Base-by-base conservation (phyloP, 257 asterid species). In the Nicotiana attenuata region DNA sequence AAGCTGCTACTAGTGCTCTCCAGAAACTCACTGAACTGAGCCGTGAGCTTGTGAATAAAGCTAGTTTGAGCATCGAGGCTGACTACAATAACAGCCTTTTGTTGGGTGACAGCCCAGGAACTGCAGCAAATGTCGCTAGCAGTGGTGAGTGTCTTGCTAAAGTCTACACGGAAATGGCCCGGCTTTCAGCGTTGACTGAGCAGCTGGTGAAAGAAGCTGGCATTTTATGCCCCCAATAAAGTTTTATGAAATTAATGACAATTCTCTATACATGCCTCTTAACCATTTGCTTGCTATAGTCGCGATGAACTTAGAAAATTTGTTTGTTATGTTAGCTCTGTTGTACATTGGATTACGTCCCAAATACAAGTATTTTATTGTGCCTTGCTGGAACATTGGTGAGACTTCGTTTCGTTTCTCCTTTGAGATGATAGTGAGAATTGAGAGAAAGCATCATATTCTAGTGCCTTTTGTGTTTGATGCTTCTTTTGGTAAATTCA, bases 1-100 rank as follows among this genome's bases (percentile, higher is more conserved):
- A 93, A 88, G 98, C 97, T 68, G 98, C 97, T 19, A 91, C 90
- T 1, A 81, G 85, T 80, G 97, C 97, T 0, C 90, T 95, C 31
- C 88, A 85, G 45, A 90, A 88, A 71, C 90, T 95, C 69, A 84
- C 93, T 3, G 97, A 91, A 69, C 86, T 95, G 92, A 95, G 97
- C 61, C 85, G 90, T 33, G 91, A 89, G 82, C 95, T 95, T 83
- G 57, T 92, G 84, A 71, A 83, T 19, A 87, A 82, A 80, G 63
- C 93, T 50, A 83, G 90, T 76, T 81, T 80, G 65, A 83, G 88
- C 83, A 3, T 81, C 3, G 88, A 89, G 52, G 81, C 83, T 71
- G 95, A 90, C 77, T 78, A 53, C 14, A 82, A 85, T 53, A 65
- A 80, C 55, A 22, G 26, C 61, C 35, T 71, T 63, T 15, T 38